A percentile compares a stretch with the other conserved stretches of the same genome.
Conservation (phyloP, 208 protist species). For the Leishmania martiniquensis region DNA sequence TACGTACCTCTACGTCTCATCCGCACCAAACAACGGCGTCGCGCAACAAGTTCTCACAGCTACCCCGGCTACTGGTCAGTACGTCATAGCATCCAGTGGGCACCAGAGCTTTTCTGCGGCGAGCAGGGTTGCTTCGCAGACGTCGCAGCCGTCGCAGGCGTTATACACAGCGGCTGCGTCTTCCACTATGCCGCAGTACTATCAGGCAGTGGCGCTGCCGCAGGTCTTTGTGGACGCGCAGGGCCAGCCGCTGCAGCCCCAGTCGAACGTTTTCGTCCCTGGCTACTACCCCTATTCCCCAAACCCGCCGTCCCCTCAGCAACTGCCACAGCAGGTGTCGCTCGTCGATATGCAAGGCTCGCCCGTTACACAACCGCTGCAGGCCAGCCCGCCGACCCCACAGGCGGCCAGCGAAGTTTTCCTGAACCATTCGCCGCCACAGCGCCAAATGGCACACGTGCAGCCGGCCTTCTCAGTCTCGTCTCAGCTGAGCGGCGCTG, state of each 20-base stretch:
- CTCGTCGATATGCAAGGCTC: not conserved
- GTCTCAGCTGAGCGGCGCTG: constrained; percentile 19
- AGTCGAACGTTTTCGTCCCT: constrained; percentile 17
- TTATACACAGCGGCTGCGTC: constrained; percentile 16
- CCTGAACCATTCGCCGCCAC: not conserved
- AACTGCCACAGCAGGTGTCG: constrained; percentile 16
- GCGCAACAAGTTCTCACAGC: not conserved
- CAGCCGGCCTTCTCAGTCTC: constrained; percentile 13
- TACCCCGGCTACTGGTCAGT: not conserved
- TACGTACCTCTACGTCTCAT: constrained; percentile 17
- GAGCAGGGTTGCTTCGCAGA: not conserved
- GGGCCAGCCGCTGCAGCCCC: constrained; percentile 8
- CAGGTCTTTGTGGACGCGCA: constrained; percentile 22
- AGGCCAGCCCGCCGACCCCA: not conserved
- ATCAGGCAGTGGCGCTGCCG: constrained; percentile 14
- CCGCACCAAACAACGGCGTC: not conserved
- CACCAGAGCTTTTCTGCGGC: not conserved
- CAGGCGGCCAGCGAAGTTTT: not conserved
- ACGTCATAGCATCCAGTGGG: constrained; percentile 14
- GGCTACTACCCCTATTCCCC: constrained; percentile 13
- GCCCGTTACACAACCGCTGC: not conserved
- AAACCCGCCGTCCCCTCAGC: not conserved
- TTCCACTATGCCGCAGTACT: not conserved
- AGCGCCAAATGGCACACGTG: not conserved
- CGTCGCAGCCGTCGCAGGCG: not conserved